These are phyloP conservation scores for Phoma sp. DNA, from an alignment of 2,329 filamentous ascomycete genomes.

Conservation along the genomic window DNA sequence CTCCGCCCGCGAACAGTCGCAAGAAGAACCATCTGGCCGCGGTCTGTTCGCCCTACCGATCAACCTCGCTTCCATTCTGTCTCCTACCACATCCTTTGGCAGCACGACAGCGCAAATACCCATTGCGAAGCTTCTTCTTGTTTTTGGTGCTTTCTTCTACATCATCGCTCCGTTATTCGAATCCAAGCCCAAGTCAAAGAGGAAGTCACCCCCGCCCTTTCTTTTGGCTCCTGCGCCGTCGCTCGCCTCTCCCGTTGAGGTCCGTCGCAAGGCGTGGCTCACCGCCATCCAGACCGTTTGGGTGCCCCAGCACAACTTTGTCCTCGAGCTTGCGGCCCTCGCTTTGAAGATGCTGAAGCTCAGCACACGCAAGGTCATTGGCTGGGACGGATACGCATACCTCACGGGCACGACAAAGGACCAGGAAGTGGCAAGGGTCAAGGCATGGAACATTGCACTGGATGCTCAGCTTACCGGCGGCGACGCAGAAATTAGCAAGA, in stretches of 20 bases:
- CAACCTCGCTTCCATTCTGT: constrained; percentile 38
- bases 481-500: constrained; percentile 87
- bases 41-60: constrained; percentile 55
- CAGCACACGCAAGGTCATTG: constrained; percentile 78
- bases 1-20: constrained; percentile 67
- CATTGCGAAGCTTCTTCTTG: constrained; percentile 59
- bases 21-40: constrained; percentile 48
- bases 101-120: constrained; percentile 47
- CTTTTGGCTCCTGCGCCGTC: constrained; percentile 66
- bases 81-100: constrained; percentile 43
- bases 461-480: constrained; percentile 93
- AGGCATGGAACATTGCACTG: constrained; percentile 91
- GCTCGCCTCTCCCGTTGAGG: constrained; percentile 80
- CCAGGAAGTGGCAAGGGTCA: constrained; percentile 83
- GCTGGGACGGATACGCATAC: constrained; percentile 77
- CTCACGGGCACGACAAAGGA: constrained; percentile 83
- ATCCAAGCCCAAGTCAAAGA: constrained; percentile 64
- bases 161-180: constrained; percentile 64
- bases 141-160: constrained; percentile 64
- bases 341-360: constrained; percentile 83
- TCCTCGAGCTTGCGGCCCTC: constrained; percentile 83
- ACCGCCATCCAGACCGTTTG: constrained; percentile 92
- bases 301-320: constrained; percentile 86
- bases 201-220: constrained; percentile 52
- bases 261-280: constrained; percentile 88